A percentile compares a stretch with the other conserved stretches of the same genome.
These are phyloP conservation scores for Podospora comata DNA, from an alignment of 495 filamentous ascomycete species.

Conservation along the genomic window DNA sequence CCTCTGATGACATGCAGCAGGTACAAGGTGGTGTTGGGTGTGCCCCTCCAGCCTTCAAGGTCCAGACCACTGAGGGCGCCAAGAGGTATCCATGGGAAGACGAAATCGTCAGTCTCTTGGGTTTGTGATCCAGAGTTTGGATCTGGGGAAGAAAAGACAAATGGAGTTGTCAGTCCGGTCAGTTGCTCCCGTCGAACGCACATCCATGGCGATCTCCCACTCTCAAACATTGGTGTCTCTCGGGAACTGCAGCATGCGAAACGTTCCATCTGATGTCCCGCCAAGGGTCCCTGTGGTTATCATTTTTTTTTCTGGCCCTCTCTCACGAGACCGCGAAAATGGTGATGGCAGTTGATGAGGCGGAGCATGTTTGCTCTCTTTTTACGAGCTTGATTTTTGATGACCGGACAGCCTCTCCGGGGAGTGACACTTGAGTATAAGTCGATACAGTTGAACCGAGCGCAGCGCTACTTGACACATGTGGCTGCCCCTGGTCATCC, in stretches of 20 bases:
- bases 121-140: neutral
- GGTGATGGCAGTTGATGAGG: neutral
- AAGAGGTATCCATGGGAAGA: neutral
- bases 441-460: neutral
- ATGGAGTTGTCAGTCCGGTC: neutral
- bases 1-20: neutral
- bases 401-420: neutral
- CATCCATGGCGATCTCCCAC: constrained; percentile 7
- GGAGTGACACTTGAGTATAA: neutral
- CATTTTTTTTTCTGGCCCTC: neutral
- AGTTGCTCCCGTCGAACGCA: neutral
- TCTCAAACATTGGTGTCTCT: constrained; percentile 9
- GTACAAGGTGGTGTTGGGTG: no score
- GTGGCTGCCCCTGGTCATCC: neutral
- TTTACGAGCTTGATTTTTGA: neutral
- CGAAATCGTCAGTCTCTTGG: neutral
- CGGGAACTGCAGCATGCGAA: neutral
- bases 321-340: neutral
- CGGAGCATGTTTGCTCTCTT: neutral
- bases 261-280: neutral
- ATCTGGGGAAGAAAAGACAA: neutral
- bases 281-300: neutral
- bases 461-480: neutral
- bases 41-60: neutral
- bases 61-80: neutral